Base-by-base conservation (phyloP, 2,329 filamentous ascomycete genomes). In the Phialocephala sp. region DNA sequence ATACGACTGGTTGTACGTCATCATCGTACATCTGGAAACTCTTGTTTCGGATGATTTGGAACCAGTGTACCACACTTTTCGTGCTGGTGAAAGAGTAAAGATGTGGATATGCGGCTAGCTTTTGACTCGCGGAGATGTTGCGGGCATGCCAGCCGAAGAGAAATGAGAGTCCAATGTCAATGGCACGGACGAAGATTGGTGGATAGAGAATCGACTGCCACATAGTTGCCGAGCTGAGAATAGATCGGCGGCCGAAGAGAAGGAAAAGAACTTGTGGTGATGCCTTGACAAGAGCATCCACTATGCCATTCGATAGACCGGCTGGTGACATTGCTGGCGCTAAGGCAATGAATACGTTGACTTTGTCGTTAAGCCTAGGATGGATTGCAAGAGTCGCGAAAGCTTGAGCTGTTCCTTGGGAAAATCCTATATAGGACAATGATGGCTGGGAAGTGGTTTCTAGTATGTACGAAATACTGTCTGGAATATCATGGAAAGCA, bases 21-120 rank as follows among this genome's bases (percentile, higher is more conserved):
- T 99, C 95, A 76, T 99, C 95, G 78, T 94, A 98, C 92, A 99
- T 97, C 78, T 99, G 95, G 78, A 99, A 98, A 32, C 89, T 93
- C 73, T 93, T 92, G 74, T 94, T 97, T 70, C 95, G 90, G 73
- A 99, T 99, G 76, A 99, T 97, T 77, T 99, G 95, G 77, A 99
- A 99, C 95, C 95, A 99, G 77, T 99, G 95, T 0, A 99, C 95
- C 9, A 99, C 93, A 22, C 90, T 94, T 80, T 99, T 99, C 64
- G 93, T 97, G 77, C 92, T 97, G 0, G 94, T 97, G 77, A 94
- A 98, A 0, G 94, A 97, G 81, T 97, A 99, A 0, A 99, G 82
- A 80, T 99, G 95, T 11, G 94, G 91, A 76, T 99, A 99, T 1
- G 93, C 93, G 2, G 95, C 95, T 20, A 99, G 86, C 76, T 99